Base-by-base conservation (phyloP, 2,329 filamentous ascomycete species). In the Monilinia polystroma region DNA sequence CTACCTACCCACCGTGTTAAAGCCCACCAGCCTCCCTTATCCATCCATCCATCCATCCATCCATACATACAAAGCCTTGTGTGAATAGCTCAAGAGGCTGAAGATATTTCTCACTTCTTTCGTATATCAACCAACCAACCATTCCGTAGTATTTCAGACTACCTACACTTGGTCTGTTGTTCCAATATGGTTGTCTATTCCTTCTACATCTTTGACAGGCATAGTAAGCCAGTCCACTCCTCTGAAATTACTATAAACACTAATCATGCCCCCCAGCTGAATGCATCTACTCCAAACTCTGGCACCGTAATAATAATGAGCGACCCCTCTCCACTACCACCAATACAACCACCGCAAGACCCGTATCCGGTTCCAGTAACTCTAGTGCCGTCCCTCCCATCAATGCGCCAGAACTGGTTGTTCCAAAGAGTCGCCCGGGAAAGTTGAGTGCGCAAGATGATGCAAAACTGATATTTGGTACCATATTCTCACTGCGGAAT, bases 181-280 rank as follows among this genome's bases (percentile, higher is more conserved):
- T 29, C 47, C 47, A 47, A 52, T 7, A 98, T 99, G 95, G 89
- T 90, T 69, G 91, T 98, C 79, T 98, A 96, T 81, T 93, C 93
- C 68, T 97, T 99, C 81, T 97, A 97, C 84, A 97, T 99, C 77
- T 99, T 99, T 78, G 95, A 99, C 81, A 90, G 95, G 72, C 95
- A 99, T 80, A 97, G 95, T 97, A 84, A 77, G 86, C 56, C 76
- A 59, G 56, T 51, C 45, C 35, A 47, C 51, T 51, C 58, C 55
- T 52, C 35, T 51, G 43, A 26, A 47, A 26, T 65, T 58, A 64
- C 68, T 70, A 66, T 64, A 68, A 70, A 67, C 63, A 23, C 62
- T 65, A 69, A 63, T 26, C 20, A 18, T n/a, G 5, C 3, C 32
- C 10, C 38, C 35, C 78, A 98, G 94, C 95, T 77, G 94, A 98